These are phyloP conservation scores for Drechslerella dactyloides DNA, from an alignment of 2,329 filamentous ascomycete genomes.

Conservation along the genomic window DNA sequence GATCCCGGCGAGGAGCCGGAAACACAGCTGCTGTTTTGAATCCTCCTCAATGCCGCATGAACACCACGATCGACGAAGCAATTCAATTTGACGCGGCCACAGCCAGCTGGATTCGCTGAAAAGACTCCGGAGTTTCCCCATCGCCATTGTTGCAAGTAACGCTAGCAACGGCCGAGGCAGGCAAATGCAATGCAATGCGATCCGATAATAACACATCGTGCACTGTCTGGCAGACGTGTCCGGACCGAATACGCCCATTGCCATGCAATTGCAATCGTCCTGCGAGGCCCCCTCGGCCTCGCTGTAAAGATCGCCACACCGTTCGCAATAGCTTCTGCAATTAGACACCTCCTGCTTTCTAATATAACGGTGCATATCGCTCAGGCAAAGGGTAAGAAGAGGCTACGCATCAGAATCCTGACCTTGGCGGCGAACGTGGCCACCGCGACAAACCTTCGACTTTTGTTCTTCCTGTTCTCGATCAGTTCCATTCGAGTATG, in stretches of 20 bases:
- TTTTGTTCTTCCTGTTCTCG: no score
- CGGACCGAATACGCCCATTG: background rate
- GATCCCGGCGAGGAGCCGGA: background rate
- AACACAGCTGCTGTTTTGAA: background rate
- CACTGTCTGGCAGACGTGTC: constrained; percentile 1
- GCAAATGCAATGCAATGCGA: constrained; percentile 2
- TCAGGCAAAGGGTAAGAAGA: no score
- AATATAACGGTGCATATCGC: background rate
- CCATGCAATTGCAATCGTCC: background rate
- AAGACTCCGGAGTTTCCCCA: constrained; percentile 1
- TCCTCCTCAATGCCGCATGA: constrained; percentile 8
- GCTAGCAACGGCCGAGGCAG: background rate
- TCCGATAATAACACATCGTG: background rate
- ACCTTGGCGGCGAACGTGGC: no score
- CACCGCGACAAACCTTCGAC: no score
- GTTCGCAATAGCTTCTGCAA: background rate
- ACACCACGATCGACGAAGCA: background rate
- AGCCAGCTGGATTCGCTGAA: background rate
- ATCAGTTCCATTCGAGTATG: no score
- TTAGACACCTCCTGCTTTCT: background rate
- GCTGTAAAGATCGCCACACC: background rate
- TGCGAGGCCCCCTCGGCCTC: background rate
- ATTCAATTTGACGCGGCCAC: background rate
- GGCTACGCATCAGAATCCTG: no score
- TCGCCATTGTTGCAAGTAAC: background rate